Conservation (phyloP, 176 grass and related monocot species). For the Ensete glaucum region DNA sequence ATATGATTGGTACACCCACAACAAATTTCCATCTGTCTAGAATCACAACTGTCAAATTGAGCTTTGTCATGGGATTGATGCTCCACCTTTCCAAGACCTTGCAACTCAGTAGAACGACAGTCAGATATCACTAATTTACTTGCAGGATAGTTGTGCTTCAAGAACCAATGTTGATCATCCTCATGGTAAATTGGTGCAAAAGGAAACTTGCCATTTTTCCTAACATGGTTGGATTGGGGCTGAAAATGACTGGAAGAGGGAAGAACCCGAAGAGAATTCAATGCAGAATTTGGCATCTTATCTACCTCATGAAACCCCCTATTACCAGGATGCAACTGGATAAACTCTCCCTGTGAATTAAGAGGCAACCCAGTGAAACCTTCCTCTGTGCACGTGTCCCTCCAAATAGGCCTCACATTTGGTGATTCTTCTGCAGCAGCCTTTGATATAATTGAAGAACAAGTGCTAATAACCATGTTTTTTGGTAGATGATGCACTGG, state of each 20-base stretch:
- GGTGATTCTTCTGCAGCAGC: constrained; percentile 26
- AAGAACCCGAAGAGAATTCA: constrained; percentile 25
- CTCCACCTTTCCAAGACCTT: constrained; percentile 38
- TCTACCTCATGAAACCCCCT: constrained; percentile 23
- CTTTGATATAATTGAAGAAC: constrained; percentile 58
- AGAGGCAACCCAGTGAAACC: constrained; percentile 60
- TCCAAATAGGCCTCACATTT: background rate
- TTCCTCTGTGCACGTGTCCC: constrained; percentile 19
- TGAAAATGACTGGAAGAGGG: constrained; percentile 20
- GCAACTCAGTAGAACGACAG: constrained; percentile 33
- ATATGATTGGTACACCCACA: constrained; percentile 21
- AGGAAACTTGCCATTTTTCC: constrained; percentile 30
- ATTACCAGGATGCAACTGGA: constrained; percentile 43
- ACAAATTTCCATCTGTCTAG: constrained; percentile 8
- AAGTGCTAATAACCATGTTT: constrained; percentile 21
- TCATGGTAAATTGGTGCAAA: constrained; percentile 26
- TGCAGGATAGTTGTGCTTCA: constrained; percentile 24
- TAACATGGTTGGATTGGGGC: constrained; percentile 10
- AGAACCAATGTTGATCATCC: constrained; percentile 33
- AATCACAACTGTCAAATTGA: constrained; percentile 14
- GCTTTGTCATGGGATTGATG: constrained; percentile 21
- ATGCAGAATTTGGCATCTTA: constrained; percentile 25
- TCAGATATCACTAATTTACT: constrained; percentile 22
- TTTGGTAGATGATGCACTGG: constrained; percentile 31
- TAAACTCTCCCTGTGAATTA: constrained; percentile 77